These are phyloP conservation scores for Pythium vanterpoolii DNA, from an alignment of 352 stramenopile genomes.

Conservation along the genomic window DNA sequence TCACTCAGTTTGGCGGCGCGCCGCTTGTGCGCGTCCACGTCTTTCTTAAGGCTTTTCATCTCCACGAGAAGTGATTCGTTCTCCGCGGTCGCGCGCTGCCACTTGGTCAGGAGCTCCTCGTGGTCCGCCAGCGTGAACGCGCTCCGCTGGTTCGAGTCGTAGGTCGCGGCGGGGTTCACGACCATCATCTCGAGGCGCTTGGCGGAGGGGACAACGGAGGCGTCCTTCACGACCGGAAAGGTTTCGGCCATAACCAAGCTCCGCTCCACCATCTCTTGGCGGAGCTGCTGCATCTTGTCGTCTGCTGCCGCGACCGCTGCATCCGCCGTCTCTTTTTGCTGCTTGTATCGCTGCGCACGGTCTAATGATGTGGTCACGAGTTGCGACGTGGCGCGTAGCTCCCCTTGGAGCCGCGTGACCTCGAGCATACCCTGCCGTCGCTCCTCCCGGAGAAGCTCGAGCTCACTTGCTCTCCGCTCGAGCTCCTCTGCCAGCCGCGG, in stretches of 20 bases:
- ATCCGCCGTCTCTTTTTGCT: constrained; percentile 31
- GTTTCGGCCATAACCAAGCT: no score
- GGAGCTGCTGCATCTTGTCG: constrained; percentile 30
- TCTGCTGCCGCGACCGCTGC: constrained; percentile 31
- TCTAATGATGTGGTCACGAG: constrained; percentile 56
- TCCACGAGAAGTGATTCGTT: constrained; percentile 42
- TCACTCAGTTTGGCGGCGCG: constrained; percentile 39
- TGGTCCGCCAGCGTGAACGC: constrained; percentile 53
- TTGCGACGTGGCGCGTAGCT: constrained; percentile 56
- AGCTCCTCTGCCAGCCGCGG: constrained; percentile 45
- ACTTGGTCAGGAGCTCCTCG: constrained; percentile 46
- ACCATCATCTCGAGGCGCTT: constrained; percentile 26
- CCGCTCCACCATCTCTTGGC: constrained; percentile 29
- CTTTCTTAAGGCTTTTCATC: constrained; percentile 55
- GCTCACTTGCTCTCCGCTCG: constrained; percentile 32
- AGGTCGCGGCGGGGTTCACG: constrained; percentile 43
- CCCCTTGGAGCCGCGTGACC: constrained; percentile 45
- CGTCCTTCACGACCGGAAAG: background rate
- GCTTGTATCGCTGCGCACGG: constrained; percentile 41
- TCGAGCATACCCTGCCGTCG: constrained; percentile 46
- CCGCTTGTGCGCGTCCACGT: constrained; percentile 43
- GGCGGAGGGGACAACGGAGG: background rate
- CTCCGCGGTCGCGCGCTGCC: constrained; percentile 37
- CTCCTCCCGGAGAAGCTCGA: constrained; percentile 41
- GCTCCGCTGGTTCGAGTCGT: constrained; percentile 56